Conservation (phyloP, 371 early-diverging fungal genomes). For the Encephalitozoon intestinalis region DNA sequence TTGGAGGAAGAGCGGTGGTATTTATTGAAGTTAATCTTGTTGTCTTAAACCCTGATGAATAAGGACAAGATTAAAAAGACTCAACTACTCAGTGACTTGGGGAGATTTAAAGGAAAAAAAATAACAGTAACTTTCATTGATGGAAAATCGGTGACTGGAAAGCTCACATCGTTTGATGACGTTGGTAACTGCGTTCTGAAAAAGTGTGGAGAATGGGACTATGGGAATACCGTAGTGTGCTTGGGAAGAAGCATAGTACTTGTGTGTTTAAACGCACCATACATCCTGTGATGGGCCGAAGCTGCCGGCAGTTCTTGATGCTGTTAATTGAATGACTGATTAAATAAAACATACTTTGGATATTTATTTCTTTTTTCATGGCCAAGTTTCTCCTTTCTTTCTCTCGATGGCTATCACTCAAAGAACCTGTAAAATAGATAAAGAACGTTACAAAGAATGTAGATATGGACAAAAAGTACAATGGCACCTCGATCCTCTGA, state of each 20-base stretch:
- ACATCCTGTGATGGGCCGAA: neutral
- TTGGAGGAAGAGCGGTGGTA: neutral
- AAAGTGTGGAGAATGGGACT: neutral
- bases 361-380: neutral
- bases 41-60: neutral
- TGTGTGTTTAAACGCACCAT: neutral
- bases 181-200: slow-evolving; percentile 15
- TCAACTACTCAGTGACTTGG: slow-evolving; percentile 15
- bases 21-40: neutral
- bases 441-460: neutral
- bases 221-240: slow-evolving; percentile 16
- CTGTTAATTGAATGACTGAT: neutral
- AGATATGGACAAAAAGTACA: neutral
- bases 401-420: neutral
- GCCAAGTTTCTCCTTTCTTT: neutral
- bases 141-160: slow-evolving; percentile 1
- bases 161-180: slow-evolving; percentile 10
- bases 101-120: slow-evolving; percentile 15
- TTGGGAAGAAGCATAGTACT: slow-evolving; percentile 25
- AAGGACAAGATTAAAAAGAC: slow-evolving; percentile 8
- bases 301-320: neutral
- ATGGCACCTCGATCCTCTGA: neutral
- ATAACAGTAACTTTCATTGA: slow-evolving; percentile 16
- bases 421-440: slow-evolving; percentile 21
- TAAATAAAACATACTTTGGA: neutral